These are phyloP conservation scores for Microsporum audouinii DNA, from an alignment of 2,329 filamentous ascomycete species.

Conservation along the genomic window DNA sequence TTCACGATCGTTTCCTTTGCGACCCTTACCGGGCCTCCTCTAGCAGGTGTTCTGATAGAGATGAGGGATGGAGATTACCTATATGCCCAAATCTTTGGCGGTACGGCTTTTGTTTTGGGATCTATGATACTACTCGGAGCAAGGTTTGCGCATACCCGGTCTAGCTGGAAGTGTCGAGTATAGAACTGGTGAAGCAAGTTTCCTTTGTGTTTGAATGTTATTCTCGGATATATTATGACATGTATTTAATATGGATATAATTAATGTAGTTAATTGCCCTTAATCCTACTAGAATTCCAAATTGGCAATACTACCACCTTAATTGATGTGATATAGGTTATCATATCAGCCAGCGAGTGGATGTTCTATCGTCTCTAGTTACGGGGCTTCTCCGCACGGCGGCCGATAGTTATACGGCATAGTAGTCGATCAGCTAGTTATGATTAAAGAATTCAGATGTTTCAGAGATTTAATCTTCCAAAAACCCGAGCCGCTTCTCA, in stretches of 20 bases:
- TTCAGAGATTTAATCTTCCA: neutral
- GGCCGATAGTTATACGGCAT: neutral
- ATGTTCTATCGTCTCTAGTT: too few species aligned
- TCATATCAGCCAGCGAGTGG: too few species aligned
- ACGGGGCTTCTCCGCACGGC: neutral
- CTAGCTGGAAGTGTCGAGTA: neutral
- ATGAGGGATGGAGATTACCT: slow-evolving; percentile 36
- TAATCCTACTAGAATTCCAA: too few species aligned
- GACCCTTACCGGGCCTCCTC: slow-evolving; percentile 44
- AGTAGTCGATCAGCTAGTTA: neutral
- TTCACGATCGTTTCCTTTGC: slow-evolving; percentile 44
- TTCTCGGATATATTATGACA: too few species aligned
- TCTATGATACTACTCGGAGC: slow-evolving; percentile 32
- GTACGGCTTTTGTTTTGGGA: slow-evolving; percentile 35
- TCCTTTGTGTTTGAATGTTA: neutral
- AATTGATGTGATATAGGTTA: too few species aligned
- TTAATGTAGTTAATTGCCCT: too few species aligned
- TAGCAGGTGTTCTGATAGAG: slow-evolving; percentile 43
- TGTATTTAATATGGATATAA: too few species aligned
- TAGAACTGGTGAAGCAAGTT: neutral
- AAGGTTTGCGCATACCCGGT: slow-evolving; percentile 21
- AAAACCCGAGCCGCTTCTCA: neutral
- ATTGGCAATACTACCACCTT: too few species aligned
- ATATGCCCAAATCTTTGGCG: slow-evolving; percentile 44
- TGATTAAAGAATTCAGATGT: neutral